Evolutionary conservation across 2,329 filamentous ascomycete species (phyloP).

Genomic region (Claviceps lovelessii): DNA sequence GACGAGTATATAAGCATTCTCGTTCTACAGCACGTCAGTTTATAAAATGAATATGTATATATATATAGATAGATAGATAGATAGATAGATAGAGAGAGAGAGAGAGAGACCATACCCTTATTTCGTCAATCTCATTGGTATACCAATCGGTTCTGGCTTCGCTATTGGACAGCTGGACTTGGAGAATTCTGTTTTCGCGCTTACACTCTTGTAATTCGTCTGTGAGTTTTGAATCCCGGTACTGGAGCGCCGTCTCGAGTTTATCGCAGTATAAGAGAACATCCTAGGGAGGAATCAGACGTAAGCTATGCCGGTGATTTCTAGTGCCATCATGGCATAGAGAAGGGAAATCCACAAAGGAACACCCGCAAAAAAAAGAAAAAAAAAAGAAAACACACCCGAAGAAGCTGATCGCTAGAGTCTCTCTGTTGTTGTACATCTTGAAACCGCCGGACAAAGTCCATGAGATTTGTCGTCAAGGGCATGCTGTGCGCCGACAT

Average conservation of each 20-base stretch:
- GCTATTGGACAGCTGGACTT: slow-evolving; percentile 29
- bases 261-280: slow-evolving; percentile 22
- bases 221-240: slow-evolving; percentile 29
- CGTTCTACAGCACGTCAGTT: slow-evolving; percentile 22
- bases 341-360: too few relatives aligned
- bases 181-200: slow-evolving; percentile 38
- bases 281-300: slow-evolving; percentile 11
- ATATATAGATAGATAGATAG: neutral
- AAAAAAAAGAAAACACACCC: slow-evolving; percentile 18
- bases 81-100: neutral
- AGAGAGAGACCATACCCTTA: slow-evolving; percentile 28
- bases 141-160: slow-evolving; percentile 22
- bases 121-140: slow-evolving; percentile 24
- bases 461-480: slow-evolving; percentile 20
- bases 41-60: too few relatives aligned
- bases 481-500: slow-evolving; percentile 9
- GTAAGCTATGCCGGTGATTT: neutral
- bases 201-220: slow-evolving; percentile 28
- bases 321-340: too few relatives aligned
- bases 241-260: slow-evolving; percentile 27
- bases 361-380: neutral
- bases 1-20: slow-evolving; percentile 45
- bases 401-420: slow-evolving; percentile 30
- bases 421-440: slow-evolving; percentile 27
- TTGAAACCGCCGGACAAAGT: slow-evolving; percentile 34